Conservation (phyloP, 768 basidiomycete genomes). For the Tricholoma flavovirens region DNA sequence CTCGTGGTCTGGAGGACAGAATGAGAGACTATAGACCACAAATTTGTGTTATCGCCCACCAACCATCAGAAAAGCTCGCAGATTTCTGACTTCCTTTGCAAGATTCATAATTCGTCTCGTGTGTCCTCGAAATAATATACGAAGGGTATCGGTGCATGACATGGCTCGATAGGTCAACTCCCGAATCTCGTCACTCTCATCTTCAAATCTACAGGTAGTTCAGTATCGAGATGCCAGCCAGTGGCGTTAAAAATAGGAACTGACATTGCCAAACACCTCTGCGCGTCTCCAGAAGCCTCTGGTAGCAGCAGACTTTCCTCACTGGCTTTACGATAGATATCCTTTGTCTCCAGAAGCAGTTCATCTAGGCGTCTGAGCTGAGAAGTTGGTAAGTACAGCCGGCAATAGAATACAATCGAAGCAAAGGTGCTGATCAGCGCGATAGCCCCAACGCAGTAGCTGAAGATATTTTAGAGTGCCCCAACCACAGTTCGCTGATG, state of each 20-base stretch:
- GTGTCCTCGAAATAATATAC: neutral
- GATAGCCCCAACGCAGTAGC: constrained; percentile 1
- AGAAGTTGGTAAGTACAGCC: neutral
- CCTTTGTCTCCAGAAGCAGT: constrained; percentile 1
- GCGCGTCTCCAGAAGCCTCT: neutral
- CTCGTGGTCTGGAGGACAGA: too few species aligned
- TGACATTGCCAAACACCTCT: neutral
- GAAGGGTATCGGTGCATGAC: neutral
- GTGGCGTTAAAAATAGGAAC: neutral
- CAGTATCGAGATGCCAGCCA: too few species aligned
- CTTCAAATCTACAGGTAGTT: neutral
- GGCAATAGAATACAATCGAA: neutral
- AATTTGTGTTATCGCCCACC: too few species aligned
- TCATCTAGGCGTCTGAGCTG: constrained; percentile 1
- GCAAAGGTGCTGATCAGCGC: constrained; percentile 2
- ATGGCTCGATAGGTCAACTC: neutral
- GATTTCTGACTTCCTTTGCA: neutral
- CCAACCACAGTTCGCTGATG: too few species aligned
- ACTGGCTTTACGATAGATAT: neutral
- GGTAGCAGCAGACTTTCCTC: constrained; percentile 1
- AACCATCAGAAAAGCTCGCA: neutral
- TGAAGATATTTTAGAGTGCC: too few species aligned
- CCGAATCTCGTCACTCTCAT: neutral
- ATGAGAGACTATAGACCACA: too few species aligned
- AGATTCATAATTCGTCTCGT: neutral